A percentile compares a stretch with the other conserved stretches of the same genome.
These are phyloP conservation scores for Pecoramyces ruminantium DNA, from an alignment of 192 early-diverging fungal species.

Conservation along the genomic window DNA sequence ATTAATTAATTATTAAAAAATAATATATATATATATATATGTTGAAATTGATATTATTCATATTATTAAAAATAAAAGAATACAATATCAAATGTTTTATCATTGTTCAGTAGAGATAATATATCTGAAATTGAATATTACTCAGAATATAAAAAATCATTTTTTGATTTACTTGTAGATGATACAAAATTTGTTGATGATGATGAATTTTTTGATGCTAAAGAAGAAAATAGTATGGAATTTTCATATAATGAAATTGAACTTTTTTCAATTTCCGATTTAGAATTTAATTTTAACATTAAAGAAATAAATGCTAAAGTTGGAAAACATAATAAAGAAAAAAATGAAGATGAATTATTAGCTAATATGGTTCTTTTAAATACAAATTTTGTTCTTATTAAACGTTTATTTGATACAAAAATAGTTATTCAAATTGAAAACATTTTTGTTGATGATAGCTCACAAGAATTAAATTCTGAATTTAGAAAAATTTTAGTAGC, in stretches of 20 bases:
- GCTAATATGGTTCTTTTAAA: slow-evolving; percentile 52
- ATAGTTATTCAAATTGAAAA: slow-evolving; percentile 60
- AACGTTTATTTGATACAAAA: slow-evolving; percentile 54
- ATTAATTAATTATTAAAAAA: no score
- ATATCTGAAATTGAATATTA: slow-evolving; percentile 7
- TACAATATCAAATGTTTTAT: slow-evolving; percentile 1
- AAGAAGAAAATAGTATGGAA: slow-evolving; percentile 16
- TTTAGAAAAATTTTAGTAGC: slow-evolving; percentile 8
- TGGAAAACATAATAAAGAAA: slow-evolving; percentile 29
- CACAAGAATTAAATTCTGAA: slow-evolving; percentile 19
- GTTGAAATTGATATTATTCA: no score
- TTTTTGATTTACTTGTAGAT: slow-evolving; percentile 3
- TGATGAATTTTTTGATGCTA: slow-evolving; percentile 34
- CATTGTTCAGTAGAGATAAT: slow-evolving; percentile 2
- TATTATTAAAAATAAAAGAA: not conserved
- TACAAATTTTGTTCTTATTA: slow-evolving; percentile 48
- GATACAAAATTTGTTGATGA: slow-evolving; percentile 16
- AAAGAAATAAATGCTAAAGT: slow-evolving; percentile 46
- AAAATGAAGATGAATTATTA: slow-evolving; percentile 24
- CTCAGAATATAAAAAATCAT: slow-evolving; percentile 7
- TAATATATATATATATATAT: no score
- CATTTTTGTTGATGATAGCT: slow-evolving; percentile 58
- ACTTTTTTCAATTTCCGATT: slow-evolving; percentile 4
- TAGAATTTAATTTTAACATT: slow-evolving; percentile 46
- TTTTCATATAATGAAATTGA: slow-evolving; percentile 10